A percentile compares a stretch with the other conserved stretches of the same genome.
These are phyloP conservation scores for Dictyostelium brefeldianum DNA, from an alignment of 78 protist species.

Conservation along the genomic window DNA sequence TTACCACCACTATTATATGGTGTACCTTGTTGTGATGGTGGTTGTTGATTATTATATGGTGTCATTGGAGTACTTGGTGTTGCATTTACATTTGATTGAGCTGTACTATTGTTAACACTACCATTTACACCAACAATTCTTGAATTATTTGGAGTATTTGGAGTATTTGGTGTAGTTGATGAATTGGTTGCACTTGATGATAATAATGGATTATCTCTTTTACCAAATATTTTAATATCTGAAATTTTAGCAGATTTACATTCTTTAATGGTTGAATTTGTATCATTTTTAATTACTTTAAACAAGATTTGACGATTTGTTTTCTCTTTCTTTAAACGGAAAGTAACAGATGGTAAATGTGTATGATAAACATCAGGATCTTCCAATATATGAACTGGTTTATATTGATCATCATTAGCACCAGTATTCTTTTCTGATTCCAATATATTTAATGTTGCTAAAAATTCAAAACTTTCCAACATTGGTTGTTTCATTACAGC, in stretches of 20 bases:
- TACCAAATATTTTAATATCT: slow-evolving; percentile 38
- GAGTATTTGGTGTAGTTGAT: slow-evolving; percentile 33
- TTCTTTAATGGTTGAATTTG: slow-evolving; percentile 14
- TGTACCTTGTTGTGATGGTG: slow-evolving; percentile 14
- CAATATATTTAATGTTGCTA: slow-evolving; percentile 57
- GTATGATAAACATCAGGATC: slow-evolving; percentile 30
- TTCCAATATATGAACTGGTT: slow-evolving; percentile 72
- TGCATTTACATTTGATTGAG: not conserved
- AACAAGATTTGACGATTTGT: slow-evolving; percentile 38
- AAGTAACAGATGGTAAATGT: slow-evolving; percentile 50
- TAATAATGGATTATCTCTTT: slow-evolving; percentile 31
- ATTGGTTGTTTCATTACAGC: slow-evolving; percentile 28
- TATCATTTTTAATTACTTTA: slow-evolving; percentile 25
- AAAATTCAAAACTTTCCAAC: slow-evolving; percentile 45
- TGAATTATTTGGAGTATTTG: slow-evolving; percentile 58
- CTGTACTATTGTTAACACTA: not conserved
- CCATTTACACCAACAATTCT: not conserved
- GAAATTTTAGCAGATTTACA: slow-evolving; percentile 54
- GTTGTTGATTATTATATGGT: slow-evolving; percentile 23
- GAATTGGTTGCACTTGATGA: not conserved
- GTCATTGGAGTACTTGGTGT: slow-evolving; percentile 68
- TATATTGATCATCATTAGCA: slow-evolving; percentile 6
- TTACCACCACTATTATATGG: not conserved
- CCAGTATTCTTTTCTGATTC: slow-evolving; percentile 15
- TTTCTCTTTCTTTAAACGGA: slow-evolving; percentile 45